Base-by-base conservation (phyloP, 306 rosid species). In the Quercus wislizeni region DNA sequence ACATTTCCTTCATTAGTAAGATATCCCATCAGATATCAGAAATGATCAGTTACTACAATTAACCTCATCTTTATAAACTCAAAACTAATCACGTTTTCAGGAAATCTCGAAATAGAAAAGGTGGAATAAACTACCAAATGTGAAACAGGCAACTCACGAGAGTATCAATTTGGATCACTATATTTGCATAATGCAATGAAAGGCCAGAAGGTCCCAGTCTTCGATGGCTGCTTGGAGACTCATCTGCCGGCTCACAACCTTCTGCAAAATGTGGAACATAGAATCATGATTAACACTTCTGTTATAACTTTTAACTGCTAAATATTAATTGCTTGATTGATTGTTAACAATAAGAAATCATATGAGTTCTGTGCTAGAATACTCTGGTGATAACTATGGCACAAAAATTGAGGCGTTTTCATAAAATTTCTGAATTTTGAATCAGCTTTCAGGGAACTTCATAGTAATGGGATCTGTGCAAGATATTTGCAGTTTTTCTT, bases 141-240 rank as follows among this genome's bases (percentile, higher is more conserved):
- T 55, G 71, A 82, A 79, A 75, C 63, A 74, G 80, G 35, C n/a
- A 38, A 84, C 97, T 81, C 83, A 93, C 98, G 35, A 93, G 92
- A 80, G 90, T 93, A 84, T 93, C 98, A 14, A 93, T 91, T 88
- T 91, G 96, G 77, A 93, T 89, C 56, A 93, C 86, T 63, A 93
- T 91, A 84, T 93, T 93, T 76, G 98, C 98, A 83, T 93, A 88
- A 85, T 93, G 98, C 87, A 93, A 88, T 55, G 96, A 14, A 84
- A 93, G 94, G 74, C 98, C 98, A 19, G 97, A 90, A 76, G 97
- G 93, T 76, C 98, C 98, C 83, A 93, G 83, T 76, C 85, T 87
- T 76, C 78, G 91, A 71, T 84, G 86, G 71, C 58, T 83, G 76
- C 74, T 83, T 11, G 31, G 64, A 61, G 88, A 79, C 80, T 67